Evolutionary conservation across 305 asterid genomes (phyloP), one percentile per base, ranked within the genome.

Genomic region (Fraxinus sp.): DNA sequence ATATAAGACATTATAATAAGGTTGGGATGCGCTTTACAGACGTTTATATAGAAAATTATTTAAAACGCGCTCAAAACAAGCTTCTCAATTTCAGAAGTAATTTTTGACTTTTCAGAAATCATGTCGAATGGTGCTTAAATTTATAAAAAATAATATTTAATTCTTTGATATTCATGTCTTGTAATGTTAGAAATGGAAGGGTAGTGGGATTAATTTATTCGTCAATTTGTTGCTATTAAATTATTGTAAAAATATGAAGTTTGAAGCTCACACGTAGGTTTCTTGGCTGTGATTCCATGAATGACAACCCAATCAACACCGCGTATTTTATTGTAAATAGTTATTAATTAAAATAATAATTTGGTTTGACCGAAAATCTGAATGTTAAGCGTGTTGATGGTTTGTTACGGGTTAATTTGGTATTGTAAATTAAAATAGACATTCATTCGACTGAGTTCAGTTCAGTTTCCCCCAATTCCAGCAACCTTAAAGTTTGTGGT

Each of bases 241-340:
- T 26, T 8, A 28, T 35, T 13, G 57, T 46, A 14, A 46, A 46
- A 46, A 46, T 46, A 46, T 46, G 57, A 41, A 7, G 66, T 32
- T 41, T 77, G 30, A 62, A 16, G 18, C 70, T 86, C 89, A 82
- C 85, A 82, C 80, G 89, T 80, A 79, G 80, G 85, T 87, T 81
- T 77, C 74, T 78, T 80, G 82, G 78, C 84, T 79, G 86, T 74
- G 78, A 46, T 16, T 52, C 62, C 70, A 79, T 85, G 91, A 88
- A 88, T 89, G 94, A 90, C 93, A 89, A 77, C 91, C 87, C 81
- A 83, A 88, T 83, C 49, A 77, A 81, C 57, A 74, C 59, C 90
- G 92, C 91, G 91, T 91, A 32, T 36, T 85, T 59, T 68, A n/a
- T 33, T 62, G 28, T 22, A 20, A 7, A 59, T 85, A 11, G 30